Evolutionary conservation across 2,329 filamentous ascomycete genomes (phyloP).

Genomic region (Colletotrichum liriopes): DNA sequence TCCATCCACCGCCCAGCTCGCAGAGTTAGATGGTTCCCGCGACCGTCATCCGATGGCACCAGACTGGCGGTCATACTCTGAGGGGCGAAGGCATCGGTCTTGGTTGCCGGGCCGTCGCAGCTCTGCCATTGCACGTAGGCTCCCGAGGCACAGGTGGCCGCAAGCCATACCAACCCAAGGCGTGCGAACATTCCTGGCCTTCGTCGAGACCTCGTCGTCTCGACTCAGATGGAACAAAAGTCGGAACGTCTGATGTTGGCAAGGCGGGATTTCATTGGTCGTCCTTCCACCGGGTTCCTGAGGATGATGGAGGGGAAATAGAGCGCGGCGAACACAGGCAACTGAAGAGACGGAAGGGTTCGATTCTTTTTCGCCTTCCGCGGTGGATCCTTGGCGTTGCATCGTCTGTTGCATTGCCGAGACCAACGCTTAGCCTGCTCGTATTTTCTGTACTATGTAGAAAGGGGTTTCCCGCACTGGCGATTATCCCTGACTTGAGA

Average conservation of each 20-base stretch:
- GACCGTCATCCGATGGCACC: slow-evolving; percentile 2
- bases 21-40: slow-evolving; percentile 11
- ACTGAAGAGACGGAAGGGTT: neutral
- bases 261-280: neutral
- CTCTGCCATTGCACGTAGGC: slow-evolving; percentile 45
- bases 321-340: neutral
- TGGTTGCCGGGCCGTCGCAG: slow-evolving; percentile 33
- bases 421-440: slow-evolving; percentile 24
- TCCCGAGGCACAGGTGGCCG: slow-evolving; percentile 30
- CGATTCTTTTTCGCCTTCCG: slow-evolving; percentile 8
- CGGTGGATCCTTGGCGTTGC: slow-evolving; percentile 24
- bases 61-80: slow-evolving; percentile 9
- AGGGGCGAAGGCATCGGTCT: slow-evolving; percentile 8
- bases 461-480: slow-evolving; percentile 19
- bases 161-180: slow-evolving; percentile 26
- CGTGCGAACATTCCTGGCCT: slow-evolving; percentile 8
- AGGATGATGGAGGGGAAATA: slow-evolving; percentile 4
- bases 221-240: neutral
- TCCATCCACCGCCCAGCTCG: slow-evolving; percentile 25
- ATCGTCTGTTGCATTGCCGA: slow-evolving; percentile 28
- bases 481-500: slow-evolving; percentile 26
- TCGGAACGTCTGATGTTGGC: neutral
- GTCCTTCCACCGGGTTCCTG: neutral
- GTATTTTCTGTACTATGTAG: slow-evolving; percentile 7
- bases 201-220: neutral